A percentile compares a stretch with the other conserved stretches of the same genome.
Conservation (phyloP, 108 stramenopile species). For the Skeletonema menzelii region DNA sequence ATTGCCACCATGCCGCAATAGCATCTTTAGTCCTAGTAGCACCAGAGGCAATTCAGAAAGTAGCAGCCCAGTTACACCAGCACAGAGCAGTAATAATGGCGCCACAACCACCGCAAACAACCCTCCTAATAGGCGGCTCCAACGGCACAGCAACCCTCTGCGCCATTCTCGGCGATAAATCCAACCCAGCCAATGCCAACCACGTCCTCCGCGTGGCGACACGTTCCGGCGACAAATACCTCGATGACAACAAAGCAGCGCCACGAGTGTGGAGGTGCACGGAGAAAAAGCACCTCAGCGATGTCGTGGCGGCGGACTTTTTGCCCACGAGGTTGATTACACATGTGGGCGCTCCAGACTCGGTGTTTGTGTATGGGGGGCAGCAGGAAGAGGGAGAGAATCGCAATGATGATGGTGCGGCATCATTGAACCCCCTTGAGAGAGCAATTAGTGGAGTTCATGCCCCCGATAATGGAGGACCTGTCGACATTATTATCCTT, state of each 20-base stretch:
- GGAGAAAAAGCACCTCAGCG: conserved; percentile 47
- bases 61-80: background rate
- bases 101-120: conserved; percentile 23
- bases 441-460: conserved; percentile 37
- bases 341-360: conserved; percentile 44
- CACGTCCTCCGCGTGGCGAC: conserved; percentile 49
- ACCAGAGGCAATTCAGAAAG: too few species aligned
- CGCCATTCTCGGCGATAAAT: conserved; percentile 48
- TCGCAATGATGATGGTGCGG: background rate
- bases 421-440: conserved; percentile 24
- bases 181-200: conserved; percentile 38
- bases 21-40: too few species aligned
- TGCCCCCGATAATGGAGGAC: conserved; percentile 44
- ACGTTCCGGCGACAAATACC: conserved; percentile 29
- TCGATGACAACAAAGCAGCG: conserved; percentile 2
- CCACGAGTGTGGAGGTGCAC: conserved; percentile 41
- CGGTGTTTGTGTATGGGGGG: conserved; percentile 47
- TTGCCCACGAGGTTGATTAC: conserved; percentile 34
- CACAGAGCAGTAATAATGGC: background rate
- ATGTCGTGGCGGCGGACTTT: conserved; percentile 41
- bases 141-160: conserved; percentile 54
- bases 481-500: conserved; percentile 39
- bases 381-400: background rate
- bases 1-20: too few species aligned
- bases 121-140: conserved; percentile 54